Evolutionary conservation across 768 basidiomycete genomes (phyloP).

Genomic region (Lactifluus hygrophoroides): DNA sequence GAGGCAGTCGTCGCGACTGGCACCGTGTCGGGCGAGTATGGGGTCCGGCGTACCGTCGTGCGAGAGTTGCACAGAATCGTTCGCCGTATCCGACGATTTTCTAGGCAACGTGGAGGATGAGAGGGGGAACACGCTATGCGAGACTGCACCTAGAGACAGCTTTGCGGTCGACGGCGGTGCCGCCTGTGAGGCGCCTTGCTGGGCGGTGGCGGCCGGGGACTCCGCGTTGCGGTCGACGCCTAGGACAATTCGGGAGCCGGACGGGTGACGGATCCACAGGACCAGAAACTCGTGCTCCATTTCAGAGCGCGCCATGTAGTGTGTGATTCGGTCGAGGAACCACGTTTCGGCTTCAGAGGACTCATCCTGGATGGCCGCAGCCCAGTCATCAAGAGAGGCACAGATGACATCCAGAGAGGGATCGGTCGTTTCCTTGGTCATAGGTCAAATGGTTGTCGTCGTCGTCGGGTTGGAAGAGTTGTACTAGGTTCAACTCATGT

Average conservation of each 20-base stretch:
- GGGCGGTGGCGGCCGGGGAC: neutral
- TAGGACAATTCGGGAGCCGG: constrained; percentile 7
- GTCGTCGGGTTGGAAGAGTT: too few species aligned
- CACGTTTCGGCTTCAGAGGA: neutral
- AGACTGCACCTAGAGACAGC: too few species aligned
- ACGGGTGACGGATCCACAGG: constrained; percentile 3
- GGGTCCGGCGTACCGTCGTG: constrained; percentile 11
- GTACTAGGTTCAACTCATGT: too few species aligned
- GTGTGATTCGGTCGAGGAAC: constrained; percentile 12
- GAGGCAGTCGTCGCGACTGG: constrained; percentile 2
- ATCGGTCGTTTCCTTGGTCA: neutral
- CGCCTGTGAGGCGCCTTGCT: neutral
- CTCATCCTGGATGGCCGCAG: neutral
- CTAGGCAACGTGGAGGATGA: too few species aligned
- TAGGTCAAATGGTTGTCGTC: too few species aligned
- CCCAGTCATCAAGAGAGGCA: constrained; percentile 11
- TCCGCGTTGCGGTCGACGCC: constrained; percentile 19
- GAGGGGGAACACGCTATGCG: too few species aligned
- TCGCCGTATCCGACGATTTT: neutral
- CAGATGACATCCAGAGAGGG: too few species aligned
- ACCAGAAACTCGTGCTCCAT: constrained; percentile 21
- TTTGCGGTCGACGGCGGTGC: too few species aligned
- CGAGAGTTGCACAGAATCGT: constrained; percentile 16
- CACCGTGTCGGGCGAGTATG: constrained; percentile 12
- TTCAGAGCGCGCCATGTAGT: constrained; percentile 10